A percentile compares a stretch with the other conserved stretches of the same genome.
phyloP scores from a whole-genome alignment of 2,329 filamentous ascomycete species.

The Neonectria magnoliae region DNA sequence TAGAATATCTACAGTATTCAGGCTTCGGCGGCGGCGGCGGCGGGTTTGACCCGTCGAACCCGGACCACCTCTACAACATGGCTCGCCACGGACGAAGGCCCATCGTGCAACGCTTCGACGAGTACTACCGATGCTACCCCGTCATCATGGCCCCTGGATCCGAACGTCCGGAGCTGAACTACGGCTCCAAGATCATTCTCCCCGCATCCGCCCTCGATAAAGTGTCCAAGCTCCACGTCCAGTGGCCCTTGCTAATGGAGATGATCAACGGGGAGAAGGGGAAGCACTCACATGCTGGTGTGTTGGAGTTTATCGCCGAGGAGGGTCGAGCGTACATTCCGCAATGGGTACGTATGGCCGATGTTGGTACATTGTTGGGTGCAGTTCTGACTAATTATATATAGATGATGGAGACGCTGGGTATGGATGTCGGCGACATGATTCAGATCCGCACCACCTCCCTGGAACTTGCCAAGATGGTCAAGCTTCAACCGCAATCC shows the following conservation, averaged over 20 bases:
- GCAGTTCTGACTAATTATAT: constrained; percentile 33
- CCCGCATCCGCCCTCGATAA: constrained; percentile 97
- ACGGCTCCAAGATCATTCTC: constrained; percentile 96
- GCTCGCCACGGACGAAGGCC: constrained; percentile 58
- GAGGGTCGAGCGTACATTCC: constrained; percentile 96
- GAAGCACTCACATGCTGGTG: constrained; percentile 89
- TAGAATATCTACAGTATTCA: constrained; percentile 42
- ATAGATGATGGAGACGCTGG: constrained; percentile 92
- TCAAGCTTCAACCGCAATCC: constrained; percentile 96
- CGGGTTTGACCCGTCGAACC: constrained; percentile 58
- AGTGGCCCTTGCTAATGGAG: constrained; percentile 97
- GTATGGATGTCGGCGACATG: constrained; percentile 91
- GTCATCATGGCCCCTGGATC: constrained; percentile 92
- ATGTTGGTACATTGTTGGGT: background rate
- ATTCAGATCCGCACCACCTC: constrained; percentile 96
- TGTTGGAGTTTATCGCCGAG: constrained; percentile 96
- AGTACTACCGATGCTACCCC: constrained; percentile 98
- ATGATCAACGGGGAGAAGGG: constrained; percentile 86
- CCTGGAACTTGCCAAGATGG: constrained; percentile 86
- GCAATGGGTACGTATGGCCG: constrained; percentile 76
- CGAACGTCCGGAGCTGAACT: constrained; percentile 89
- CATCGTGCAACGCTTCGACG: constrained; percentile 84
- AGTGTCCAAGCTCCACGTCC: constrained; percentile 93
- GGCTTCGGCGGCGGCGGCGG: constrained; percentile 52
- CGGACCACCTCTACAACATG: constrained; percentile 61